Evolutionary conservation across 495 filamentous ascomycete genomes (phyloP).

Genomic region (Hypomontagnella monticulosa): DNA sequence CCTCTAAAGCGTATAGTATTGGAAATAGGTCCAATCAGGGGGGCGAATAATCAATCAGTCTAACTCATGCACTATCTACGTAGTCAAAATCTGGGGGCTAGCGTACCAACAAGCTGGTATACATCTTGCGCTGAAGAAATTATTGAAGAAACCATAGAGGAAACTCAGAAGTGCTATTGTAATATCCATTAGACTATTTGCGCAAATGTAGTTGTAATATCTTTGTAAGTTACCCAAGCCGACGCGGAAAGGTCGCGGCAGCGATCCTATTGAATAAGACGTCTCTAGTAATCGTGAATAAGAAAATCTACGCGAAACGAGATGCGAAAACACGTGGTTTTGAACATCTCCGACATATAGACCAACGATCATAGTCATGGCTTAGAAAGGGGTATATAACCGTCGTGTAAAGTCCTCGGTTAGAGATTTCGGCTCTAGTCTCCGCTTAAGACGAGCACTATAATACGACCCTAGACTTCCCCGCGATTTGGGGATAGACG

Average conservation of each 20-base stretch:
- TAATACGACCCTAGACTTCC: constrained; percentile 32
- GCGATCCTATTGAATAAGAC: not conserved
- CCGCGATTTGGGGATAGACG: constrained; percentile 30
- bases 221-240: too few species aligned
- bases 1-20: not conserved
- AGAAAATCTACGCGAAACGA: not conserved
- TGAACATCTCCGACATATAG: not conserved
- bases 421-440: constrained; percentile 25
- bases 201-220: not conserved
- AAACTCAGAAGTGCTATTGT: not conserved
- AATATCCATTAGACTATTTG: not conserved
- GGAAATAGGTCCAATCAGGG: too few species aligned
- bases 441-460: constrained; percentile 15
- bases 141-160: not conserved
- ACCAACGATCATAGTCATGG: constrained; percentile 22
- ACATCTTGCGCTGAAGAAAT: not conserved
- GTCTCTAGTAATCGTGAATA: not conserved
- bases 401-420: constrained; percentile 15
- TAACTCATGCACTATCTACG: not conserved
- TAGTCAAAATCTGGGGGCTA: not conserved
- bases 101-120: not conserved
- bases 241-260: not conserved
- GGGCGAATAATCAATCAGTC: not conserved
- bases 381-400: constrained; percentile 44
- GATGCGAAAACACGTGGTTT: constrained; percentile 2